These are phyloP conservation scores for Candida gorgasii DNA, from an alignment of 805 yeast genomes.

Conservation along the genomic window DNA sequence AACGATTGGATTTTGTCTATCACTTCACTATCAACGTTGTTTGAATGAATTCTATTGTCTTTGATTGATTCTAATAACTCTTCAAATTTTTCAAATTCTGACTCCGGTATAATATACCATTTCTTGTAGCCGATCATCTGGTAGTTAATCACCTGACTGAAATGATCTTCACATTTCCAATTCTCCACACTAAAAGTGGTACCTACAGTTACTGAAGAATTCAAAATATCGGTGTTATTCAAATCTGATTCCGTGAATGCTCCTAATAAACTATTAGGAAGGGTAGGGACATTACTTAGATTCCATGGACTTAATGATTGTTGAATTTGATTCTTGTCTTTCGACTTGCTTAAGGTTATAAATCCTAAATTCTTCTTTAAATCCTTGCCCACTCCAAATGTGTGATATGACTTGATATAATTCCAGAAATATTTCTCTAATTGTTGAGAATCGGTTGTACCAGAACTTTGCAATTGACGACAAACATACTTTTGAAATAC, in stretches of 20 bases:
- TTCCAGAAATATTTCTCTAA: conserved; percentile 3
- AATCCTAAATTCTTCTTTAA: not conserved
- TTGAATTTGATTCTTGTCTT: not conserved
- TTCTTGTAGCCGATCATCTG: conserved; percentile 53
- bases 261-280: conserved; percentile 50
- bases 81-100: conserved; percentile 51
- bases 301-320: conserved; percentile 53
- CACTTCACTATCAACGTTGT: too few relatives aligned
- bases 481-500: conserved; percentile 1
- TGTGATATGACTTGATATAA: not conserved
- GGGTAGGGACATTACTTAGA: conserved; percentile 52
- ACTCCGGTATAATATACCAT: conserved; percentile 67
- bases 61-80: not conserved
- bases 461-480: too few relatives aligned
- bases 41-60: too few relatives aligned
- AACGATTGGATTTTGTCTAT: too few relatives aligned
- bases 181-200: conserved; percentile 55
- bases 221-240: conserved; percentile 44
- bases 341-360: not conserved
- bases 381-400: conserved; percentile 5
- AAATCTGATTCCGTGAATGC: conserved; percentile 42
- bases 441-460: not conserved
- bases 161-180: conserved; percentile 65
- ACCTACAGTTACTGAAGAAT: conserved; percentile 50
- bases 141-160: conserved; percentile 52